Evolutionary conservation across 257 asterid genomes (phyloP), one percentile per base, ranked within the genome.

Genomic region (Scutellaria minor): DNA sequence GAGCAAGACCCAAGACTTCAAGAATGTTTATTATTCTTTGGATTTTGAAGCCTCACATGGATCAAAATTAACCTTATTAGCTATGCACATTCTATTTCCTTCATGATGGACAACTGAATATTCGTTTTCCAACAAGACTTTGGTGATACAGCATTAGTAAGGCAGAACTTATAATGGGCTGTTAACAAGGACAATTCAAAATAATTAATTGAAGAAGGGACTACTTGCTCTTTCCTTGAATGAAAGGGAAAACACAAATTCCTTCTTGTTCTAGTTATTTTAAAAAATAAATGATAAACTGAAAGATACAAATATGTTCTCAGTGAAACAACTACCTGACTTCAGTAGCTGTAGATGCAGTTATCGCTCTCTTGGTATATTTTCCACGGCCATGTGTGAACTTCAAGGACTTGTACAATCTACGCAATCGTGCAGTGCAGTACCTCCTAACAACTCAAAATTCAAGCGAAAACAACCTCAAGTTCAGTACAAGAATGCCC

Each of bases 311-410:
- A n/a, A 22, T 8, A 20, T 44, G 45, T 24, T 31, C 66, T 56
- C 7, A 44, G 18, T 39, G 50, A 66, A 54, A 37, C 59, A 76
- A 79, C 56, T 77, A 89, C 99, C 99, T 90, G 83, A 88, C 98
- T 84, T 91, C 99, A 66, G 96, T 90, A 78, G 87, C 97, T 1
- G 85, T 85, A 41, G 89, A 45, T 24, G 84, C 81, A 59, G 90
- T 72, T 53, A 94, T 76, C 27, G 93, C 70, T 68, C 79, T 86
- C 83, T 94, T 94, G 12, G 89, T 85, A 77, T 91, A 94, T 75
- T 88, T 91, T 51, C 96, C 95, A 68, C 98, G 98, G 61, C 99
- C 99, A 78, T 94, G 99, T 9, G 96, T 94, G 76, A 94, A 90
- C 76, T 94, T 94, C 85, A 94, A 83, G 6, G 98, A 95, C 85